These are phyloP conservation scores for Lathyrus aphaca DNA, from an alignment of 306 rosid genomes.

Conservation along the genomic window DNA sequence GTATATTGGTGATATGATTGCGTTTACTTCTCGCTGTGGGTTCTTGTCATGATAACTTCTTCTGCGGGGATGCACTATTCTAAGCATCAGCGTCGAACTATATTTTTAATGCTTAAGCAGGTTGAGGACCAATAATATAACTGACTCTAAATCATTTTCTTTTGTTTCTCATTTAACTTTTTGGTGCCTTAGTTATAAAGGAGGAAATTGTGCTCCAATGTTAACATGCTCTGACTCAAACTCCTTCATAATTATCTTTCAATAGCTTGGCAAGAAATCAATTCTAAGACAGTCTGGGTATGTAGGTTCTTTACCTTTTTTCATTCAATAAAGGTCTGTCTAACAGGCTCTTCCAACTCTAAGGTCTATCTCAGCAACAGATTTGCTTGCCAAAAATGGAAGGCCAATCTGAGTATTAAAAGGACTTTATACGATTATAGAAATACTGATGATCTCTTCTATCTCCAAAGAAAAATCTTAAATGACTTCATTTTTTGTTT, in stretches of 20 bases:
- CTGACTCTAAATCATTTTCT: not conserved
- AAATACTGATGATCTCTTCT: constrained; percentile 12
- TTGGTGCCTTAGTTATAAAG: not conserved
- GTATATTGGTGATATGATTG: constrained; percentile 2
- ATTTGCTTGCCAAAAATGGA: not conserved
- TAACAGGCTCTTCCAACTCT: constrained; percentile 6
- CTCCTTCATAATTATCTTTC: not conserved
- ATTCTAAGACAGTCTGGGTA: not conserved
- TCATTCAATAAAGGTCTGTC: not conserved
- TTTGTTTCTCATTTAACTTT: not conserved
- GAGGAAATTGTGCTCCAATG: constrained; percentile 3
- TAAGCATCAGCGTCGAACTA: not conserved
- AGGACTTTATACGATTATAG: not conserved
- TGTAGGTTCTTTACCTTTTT: constrained; percentile 6
- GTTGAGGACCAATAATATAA: not conserved
- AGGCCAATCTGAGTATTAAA: constrained; percentile 16
- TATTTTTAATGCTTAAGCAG: not conserved
- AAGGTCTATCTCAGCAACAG: not conserved
- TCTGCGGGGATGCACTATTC: not conserved
- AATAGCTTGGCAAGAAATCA: constrained; percentile 6
- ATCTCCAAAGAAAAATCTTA: constrained; percentile 12
- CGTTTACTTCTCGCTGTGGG: not conserved
- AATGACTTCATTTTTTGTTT: not conserved
- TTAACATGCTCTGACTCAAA: not conserved
- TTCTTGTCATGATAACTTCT: not conserved